Conservation (phyloP, 305 asterid genomes). For the Plantago lanceolata region DNA sequence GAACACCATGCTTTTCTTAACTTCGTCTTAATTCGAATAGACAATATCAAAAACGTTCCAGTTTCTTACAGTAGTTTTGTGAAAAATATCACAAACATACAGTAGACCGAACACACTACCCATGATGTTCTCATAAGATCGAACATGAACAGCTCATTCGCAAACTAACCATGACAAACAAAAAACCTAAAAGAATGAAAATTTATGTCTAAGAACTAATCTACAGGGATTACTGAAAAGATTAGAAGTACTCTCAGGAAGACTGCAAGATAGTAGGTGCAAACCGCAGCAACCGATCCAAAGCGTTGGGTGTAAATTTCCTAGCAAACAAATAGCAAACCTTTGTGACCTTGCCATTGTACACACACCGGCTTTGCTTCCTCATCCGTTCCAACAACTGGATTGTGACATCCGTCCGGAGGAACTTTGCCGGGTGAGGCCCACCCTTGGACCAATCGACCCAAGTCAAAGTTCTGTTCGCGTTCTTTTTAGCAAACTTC, state of each 20-base stretch:
- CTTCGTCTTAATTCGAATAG: no score
- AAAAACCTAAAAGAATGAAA: no score
- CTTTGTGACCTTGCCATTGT: conserved; percentile 46
- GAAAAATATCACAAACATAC: no score
- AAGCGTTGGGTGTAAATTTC: conserved; percentile 47
- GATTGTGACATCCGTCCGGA: conserved; percentile 34
- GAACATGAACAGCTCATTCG: no score
- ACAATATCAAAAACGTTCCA: no score
- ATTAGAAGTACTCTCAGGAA: conserved; percentile 9
- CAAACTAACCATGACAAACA: no score
- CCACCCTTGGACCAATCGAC: conserved; percentile 86
- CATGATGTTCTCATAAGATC: no score
- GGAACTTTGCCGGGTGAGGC: conserved; percentile 54
- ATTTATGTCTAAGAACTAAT: no score
- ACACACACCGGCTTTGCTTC: conserved; percentile 34
- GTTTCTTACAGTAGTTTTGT: no score
- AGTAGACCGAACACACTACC: no score
- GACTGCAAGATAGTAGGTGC: conserved; percentile 48
- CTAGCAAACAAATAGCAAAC: conserved; percentile 68
- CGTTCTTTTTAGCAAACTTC: conserved; percentile 38
- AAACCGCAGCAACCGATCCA: conserved; percentile 50
- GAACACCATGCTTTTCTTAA: no score
- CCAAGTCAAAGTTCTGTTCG: conserved; percentile 67
- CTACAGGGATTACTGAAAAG: not conserved
- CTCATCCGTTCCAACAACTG: conserved; percentile 45